These are phyloP conservation scores for Zelonia costaricensis DNA, from an alignment of 208 protist species.

Conservation along the genomic window DNA sequence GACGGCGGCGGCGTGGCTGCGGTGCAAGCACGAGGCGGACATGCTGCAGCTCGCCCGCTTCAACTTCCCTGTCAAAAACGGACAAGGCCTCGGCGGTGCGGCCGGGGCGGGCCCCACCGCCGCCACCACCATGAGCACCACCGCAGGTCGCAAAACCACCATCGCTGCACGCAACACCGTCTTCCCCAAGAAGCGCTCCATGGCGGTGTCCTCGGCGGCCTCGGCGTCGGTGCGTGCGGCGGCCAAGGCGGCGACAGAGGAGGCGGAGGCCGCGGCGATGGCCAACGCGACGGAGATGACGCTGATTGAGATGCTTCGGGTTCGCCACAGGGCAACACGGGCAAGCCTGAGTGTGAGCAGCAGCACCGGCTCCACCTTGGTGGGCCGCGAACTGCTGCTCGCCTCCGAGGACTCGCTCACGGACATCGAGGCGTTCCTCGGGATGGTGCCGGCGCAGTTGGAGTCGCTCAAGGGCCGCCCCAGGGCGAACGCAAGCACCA, in stretches of 20 bases:
- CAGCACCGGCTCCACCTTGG: neutral
- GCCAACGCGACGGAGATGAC: constrained; percentile 2
- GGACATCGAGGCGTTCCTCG: constrained; percentile 29
- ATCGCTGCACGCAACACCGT: constrained; percentile 19
- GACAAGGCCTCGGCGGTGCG: neutral
- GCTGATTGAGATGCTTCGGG: constrained; percentile 17
- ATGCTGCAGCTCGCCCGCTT: constrained; percentile 11
- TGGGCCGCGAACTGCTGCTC: neutral
- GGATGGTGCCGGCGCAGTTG: constrained; percentile 14
- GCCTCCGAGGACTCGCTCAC: constrained; percentile 21
- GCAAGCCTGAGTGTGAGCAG: neutral
- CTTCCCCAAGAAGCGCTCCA: constrained; percentile 12
- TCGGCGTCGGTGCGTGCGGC: neutral
- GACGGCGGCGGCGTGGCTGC: constrained; percentile 7
- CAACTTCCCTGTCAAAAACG: constrained; percentile 5
- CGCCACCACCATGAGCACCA: neutral
- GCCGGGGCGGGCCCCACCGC: neutral
- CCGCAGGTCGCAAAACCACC: constrained; percentile 2
- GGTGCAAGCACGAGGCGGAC: constrained; percentile 14
- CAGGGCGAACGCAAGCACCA: neutral
- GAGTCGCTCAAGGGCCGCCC: constrained; percentile 1
- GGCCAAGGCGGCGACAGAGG: neutral
- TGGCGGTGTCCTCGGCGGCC: neutral
- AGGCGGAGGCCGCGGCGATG: neutral
- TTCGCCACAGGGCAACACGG: neutral